Evolutionary conservation across 805 yeast genomes (phyloP), one percentile per base, ranked within the genome.

Genomic region (Spathaspora sp.): DNA sequence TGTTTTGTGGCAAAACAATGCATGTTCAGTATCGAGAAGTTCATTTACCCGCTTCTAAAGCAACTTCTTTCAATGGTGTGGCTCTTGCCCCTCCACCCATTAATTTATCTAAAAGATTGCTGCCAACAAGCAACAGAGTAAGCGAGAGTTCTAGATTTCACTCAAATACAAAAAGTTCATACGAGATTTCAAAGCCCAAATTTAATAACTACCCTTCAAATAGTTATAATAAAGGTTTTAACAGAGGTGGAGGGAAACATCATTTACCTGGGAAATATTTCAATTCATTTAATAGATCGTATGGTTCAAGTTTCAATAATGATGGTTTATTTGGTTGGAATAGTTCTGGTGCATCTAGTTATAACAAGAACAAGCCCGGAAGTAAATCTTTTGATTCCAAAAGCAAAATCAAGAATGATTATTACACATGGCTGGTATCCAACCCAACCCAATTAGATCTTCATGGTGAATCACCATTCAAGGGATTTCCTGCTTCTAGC

Each of bases 51-150:
- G 42, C 47, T 4, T 16, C 49, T 18, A 45, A 46, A 20, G 14
- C 49, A 11, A 16, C 50, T 23, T 23, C 26, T 29, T 44, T 38
- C 29, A 48, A 43, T 39, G 64, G 65, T 48, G 63, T 83, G 53
- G 77, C 75, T 43, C 73, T 87, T 51, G 96, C 96, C 0, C 96
- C 96, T 8, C 93, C 96, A 4, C 96, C 96, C 2, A 83, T 88
- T 38, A 84, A 85, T 60, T 75, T 85, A 44, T 66, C 46, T 11
- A 52, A 49, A 43, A 45, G 43, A 29, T 16, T 14, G 12, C 12
- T 10, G 12, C 11, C 29, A 9, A 8, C 40, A 18, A n/a, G 72
- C 53, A 74, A 78, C 62, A 73, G 71, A 50, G 62, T 73, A 1
- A 61, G 5, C 14, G 47, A 49, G 18, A 20, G 29, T 31, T 19